Conservation (phyloP, 352 stramenopile genomes). For the Pythium plurisporium region DNA sequence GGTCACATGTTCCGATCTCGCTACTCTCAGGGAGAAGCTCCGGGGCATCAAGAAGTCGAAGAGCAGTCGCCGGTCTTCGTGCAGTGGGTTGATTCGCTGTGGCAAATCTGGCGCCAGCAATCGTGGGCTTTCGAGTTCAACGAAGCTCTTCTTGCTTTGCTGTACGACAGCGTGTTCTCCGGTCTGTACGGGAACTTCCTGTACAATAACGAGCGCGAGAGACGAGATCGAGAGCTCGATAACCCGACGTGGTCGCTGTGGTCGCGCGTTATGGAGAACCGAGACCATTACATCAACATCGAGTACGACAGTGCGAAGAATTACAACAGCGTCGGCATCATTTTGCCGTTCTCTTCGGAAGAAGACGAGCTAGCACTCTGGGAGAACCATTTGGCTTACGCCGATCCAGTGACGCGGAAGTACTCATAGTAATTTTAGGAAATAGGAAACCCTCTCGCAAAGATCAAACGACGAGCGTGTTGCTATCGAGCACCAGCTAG, state of each 20-base stretch:
- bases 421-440: conserved; percentile 45
- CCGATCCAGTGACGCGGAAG: conserved; percentile 82
- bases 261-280: conserved; percentile 51
- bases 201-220: conserved; percentile 93
- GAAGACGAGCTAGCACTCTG: conserved; percentile 83
- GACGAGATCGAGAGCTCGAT: conserved; percentile 54
- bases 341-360: conserved; percentile 75
- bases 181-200: conserved; percentile 97
- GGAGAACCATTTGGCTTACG: conserved; percentile 76
- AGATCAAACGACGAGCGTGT: neutral
- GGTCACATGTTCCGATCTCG: conserved; percentile 98
- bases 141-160: conserved; percentile 80
- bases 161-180: conserved; percentile 96
- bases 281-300: conserved; percentile 71
- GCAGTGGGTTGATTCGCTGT: conserved; percentile 98
- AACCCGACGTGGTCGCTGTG: conserved; percentile 68
- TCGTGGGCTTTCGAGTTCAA: conserved; percentile 99
- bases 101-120: conserved; percentile 96
- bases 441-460: conserved; percentile 5
- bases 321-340: conserved; percentile 79
- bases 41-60: conserved; percentile 92
- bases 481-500: no score
- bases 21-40: conserved; percentile 93
- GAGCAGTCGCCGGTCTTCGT: conserved; percentile 98
- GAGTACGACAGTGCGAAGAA: conserved; percentile 84